A percentile compares a stretch with the other conserved stretches of the same genome.
Evolutionary conservation across 2,329 filamentous ascomycete species (phyloP).

Genomic region (Emericellopsis atlantica): DNA sequence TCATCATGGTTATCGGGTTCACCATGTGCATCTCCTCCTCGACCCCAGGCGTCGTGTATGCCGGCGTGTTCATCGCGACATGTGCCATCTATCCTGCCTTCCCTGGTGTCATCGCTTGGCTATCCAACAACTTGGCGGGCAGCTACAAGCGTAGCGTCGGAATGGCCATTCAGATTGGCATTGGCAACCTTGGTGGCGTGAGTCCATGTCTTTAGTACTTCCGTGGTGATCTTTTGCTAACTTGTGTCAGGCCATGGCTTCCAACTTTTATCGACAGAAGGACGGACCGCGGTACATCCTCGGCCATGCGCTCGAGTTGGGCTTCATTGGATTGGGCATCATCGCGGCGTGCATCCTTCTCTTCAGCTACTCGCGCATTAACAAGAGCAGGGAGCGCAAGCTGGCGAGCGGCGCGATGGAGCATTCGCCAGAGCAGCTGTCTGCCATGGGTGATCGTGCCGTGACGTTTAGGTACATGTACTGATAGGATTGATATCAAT

Average conservation of each 20-base stretch:
- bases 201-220: slow-evolving; percentile 7
- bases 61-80: slow-evolving; percentile 63
- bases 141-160: slow-evolving; percentile 51
- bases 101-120: slow-evolving; percentile 67
- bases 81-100: slow-evolving; percentile 73
- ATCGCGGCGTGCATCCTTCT: slow-evolving; percentile 28
- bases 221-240: neutral
- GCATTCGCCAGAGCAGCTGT: slow-evolving; percentile 29
- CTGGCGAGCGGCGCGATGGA: slow-evolving; percentile 23
- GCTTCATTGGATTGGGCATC: slow-evolving; percentile 32
- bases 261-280: slow-evolving; percentile 53
- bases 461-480: slow-evolving; percentile 47
- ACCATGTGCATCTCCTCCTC: slow-evolving; percentile 43
- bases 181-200: slow-evolving; percentile 44
- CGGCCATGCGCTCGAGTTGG: slow-evolving; percentile 36
- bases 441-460: slow-evolving; percentile 43
- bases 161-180: slow-evolving; percentile 51
- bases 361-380: slow-evolving; percentile 42
- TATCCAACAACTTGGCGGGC: slow-evolving; percentile 62
- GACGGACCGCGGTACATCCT: slow-evolving; percentile 36
- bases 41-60: slow-evolving; percentile 54
- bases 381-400: slow-evolving; percentile 38
- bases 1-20: slow-evolving; percentile 42
- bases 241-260: slow-evolving; percentile 45
- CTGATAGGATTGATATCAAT: slow-evolving; percentile 6